Base-by-base conservation (phyloP, 495 filamentous ascomycete genomes). In the Alectoria sarmentosa region DNA sequence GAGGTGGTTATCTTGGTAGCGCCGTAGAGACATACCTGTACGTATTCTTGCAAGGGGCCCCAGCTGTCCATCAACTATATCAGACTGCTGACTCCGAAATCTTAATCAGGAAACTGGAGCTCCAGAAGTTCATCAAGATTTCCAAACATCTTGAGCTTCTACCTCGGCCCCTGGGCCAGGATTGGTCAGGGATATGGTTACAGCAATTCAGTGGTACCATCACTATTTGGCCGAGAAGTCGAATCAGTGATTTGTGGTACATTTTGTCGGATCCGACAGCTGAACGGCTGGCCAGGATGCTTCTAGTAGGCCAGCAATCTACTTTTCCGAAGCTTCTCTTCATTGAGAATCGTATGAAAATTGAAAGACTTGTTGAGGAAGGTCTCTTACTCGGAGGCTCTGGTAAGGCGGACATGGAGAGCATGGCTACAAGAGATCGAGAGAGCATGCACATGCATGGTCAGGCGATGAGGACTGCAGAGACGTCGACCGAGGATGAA, bases 101-200 rank as follows among this genome's bases (percentile, higher is more conserved):
- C 15, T 34, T 19, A 34, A 55, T 55, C 30, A 55, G 52, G 14
- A 55, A 66, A 46, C 83, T 97, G 17, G 94, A 98, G 75, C 78
- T 98, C 54, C 92, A 88, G 68, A 98, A 98, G 79, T 98, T 93
- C 91, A 84, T 98, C 28, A 92, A 92, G 72, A 91, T 98, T 0
- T 82, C 97, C 32, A 86, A 91, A 6, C 92, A 97, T 71, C 78
- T 98, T 0, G 94, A 98, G 70, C 82, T 98, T 10, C 83, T 98
- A 0, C 94, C 94, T 11, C 84, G 94, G 0, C 90, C 90, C 0
- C 69, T 97, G n/a, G 91, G 91, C 14, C 93, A 97, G 73, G 95
- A 98, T 73, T 98, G 94, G 94, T 89, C 84, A 61, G 88, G 93
- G 74, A 87, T 98, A 41, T 98, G 92, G 89, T 82, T 98, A 37